These are phyloP conservation scores for Somion occarium DNA, from an alignment of 1,284 basidiomycete genomes.

Conservation along the genomic window DNA sequence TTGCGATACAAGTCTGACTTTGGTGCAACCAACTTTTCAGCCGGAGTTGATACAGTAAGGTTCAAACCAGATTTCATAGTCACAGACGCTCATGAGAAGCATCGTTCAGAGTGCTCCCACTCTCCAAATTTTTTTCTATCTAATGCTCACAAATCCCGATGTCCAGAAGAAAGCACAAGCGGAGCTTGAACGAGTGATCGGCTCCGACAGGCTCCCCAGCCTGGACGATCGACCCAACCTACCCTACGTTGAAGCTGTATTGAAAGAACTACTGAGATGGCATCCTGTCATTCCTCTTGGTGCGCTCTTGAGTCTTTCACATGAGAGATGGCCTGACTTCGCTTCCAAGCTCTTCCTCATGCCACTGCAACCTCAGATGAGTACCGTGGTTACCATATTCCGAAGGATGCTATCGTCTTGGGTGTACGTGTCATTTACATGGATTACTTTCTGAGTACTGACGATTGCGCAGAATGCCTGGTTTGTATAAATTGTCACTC, in stretches of 20 bases:
- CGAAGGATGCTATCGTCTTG: slow-evolving; percentile 5
- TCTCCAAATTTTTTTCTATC: slow-evolving; percentile 20
- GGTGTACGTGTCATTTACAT: not conserved
- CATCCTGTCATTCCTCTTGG: slow-evolving; percentile 5
- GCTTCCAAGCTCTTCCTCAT: slow-evolving; percentile 3
- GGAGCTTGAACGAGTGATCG: slow-evolving; percentile 30
- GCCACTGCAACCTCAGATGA: slow-evolving; percentile 11
- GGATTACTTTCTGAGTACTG: too few species aligned
- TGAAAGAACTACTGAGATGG: slow-evolving; percentile 26
- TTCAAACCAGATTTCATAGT: not conserved
- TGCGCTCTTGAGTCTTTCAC: not conserved
- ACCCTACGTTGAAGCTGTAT: slow-evolving; percentile 28
- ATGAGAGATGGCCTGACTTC: not conserved
- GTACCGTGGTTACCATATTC: slow-evolving; percentile 7
- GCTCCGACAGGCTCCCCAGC: slow-evolving; percentile 24
- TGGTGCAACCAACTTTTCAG: not conserved
- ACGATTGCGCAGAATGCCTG: not conserved
- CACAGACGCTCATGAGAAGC: not conserved
- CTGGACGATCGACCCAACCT: slow-evolving; percentile 22
- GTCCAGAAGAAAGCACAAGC: slow-evolving; percentile 26
- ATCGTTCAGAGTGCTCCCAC: slow-evolving; percentile 15
- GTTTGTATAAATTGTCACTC: not conserved
- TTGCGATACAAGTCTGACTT: not conserved
- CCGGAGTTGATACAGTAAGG: not conserved
- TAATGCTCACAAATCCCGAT: slow-evolving; percentile 28